Evolutionary conservation across 768 basidiomycete species (phyloP), one percentile per base, ranked within the genome.

Genomic region (Suillus placidus): DNA sequence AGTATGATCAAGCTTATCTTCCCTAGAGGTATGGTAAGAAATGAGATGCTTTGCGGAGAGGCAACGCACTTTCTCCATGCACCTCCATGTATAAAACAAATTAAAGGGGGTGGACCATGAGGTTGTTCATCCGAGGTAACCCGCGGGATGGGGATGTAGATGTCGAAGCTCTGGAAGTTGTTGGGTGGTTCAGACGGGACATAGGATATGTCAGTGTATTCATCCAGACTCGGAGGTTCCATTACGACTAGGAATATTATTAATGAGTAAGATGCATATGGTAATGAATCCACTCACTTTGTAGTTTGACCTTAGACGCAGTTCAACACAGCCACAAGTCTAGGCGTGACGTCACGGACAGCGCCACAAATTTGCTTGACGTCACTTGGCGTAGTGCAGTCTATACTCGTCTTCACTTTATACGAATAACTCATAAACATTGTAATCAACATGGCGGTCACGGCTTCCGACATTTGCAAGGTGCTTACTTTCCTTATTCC

Each of bases 61-160:
- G 64, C 3, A 60, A 72, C 89, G 80, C 72, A 92, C 92, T 86
- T 75, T 71, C 87, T 80, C 93, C 93, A 95, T 30, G 93, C 93
- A 40, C 93, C 93, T 37, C 93, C 93, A 69, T 93, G 93, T 35
- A 94, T 79, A 71, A 93, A 94, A 71, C 87, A 86, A 45, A 93
- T 72, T 51, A 93, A 74, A n/a, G 83, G 80, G 1, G 72, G 64
- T 40, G 56, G n/a, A 4, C 43, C 35, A 9, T 47, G 43, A 51
- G 45, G 32, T 30, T 60, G 37, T 2, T 37, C 23, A 56, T 40
- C 13, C 12, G 62, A 42, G 32, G 55, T 10, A 34, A 64, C 60
- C 54, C 38, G 18, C 23, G 32, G 56, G 26, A 67, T 64, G 20
- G 84, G 79, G 38, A 81, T 60, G 77, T 87, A 85, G 2, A 88